Conservation (phyloP, 169 alveolate genomes). For the Sarcocystis neurona region DNA sequence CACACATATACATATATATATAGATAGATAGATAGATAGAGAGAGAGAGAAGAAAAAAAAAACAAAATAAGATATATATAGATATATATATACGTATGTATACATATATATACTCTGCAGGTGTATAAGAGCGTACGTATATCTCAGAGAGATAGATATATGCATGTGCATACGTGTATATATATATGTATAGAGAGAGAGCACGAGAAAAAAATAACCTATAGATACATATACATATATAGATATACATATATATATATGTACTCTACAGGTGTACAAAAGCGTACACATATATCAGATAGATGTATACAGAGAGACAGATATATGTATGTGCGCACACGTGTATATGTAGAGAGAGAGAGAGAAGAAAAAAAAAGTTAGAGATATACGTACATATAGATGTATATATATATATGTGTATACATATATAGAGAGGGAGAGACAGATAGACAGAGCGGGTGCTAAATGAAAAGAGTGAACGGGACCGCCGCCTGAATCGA, state of each 20-base stretch:
- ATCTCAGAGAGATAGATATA: no score
- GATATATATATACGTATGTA: neutral
- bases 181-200: neutral
- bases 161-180: neutral
- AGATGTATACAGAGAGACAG: neutral
- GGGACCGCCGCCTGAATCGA: no score
- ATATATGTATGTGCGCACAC: neutral
- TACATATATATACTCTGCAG: neutral
- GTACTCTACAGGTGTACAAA: neutral
- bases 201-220: no score
- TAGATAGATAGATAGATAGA: neutral
- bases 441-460: no score
- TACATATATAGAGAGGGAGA: no score
- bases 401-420: no score
- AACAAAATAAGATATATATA: neutral
- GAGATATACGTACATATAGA: no score
- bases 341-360: neutral
- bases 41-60: neutral
- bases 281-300: no score
- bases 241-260: neutral
- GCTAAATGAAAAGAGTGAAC: no score
- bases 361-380: no score
- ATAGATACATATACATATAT: no score
- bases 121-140: neutral
- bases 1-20: neutral